These are phyloP conservation scores for Sphagnum magellanicum DNA, from an alignment of 228 moss, liverwort and hornwort species.

Conservation along the genomic window DNA sequence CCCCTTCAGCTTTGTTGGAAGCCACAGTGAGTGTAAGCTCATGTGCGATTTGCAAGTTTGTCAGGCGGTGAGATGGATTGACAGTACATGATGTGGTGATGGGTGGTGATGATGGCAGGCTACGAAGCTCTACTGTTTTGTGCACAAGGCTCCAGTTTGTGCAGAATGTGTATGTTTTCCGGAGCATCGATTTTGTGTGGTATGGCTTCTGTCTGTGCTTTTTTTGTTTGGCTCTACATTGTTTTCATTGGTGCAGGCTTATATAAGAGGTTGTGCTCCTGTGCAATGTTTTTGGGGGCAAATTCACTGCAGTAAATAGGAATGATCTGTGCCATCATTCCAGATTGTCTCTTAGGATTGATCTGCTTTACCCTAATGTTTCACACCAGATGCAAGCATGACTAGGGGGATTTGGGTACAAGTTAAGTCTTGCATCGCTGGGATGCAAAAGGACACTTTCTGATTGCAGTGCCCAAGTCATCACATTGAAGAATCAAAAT, in stretches of 20 bases:
- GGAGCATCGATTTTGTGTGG: constrained; percentile 92
- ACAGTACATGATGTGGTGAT: not conserved
- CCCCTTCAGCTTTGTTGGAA: too few species aligned
- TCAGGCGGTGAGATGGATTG: not conserved
- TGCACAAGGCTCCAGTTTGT: constrained; percentile 96
- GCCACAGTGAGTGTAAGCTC: not conserved
- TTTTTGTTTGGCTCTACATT: not conserved
- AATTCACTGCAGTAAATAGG: too few species aligned
- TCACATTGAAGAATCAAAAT: too few species aligned
- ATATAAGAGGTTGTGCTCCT: not conserved
- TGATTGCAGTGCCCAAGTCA: too few species aligned
- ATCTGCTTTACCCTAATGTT: too few species aligned
- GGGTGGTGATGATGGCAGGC: constrained; percentile 42
- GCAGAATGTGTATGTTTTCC: constrained; percentile 89
- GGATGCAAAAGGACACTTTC: too few species aligned
- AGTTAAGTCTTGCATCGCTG: too few species aligned
- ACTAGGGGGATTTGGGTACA: too few species aligned
- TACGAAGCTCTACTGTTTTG: constrained; percentile 97
- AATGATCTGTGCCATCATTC: too few species aligned
- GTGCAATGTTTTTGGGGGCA: too few species aligned
- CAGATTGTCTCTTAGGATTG: too few species aligned
- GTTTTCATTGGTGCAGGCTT: not conserved
- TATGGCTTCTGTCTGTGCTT: constrained; percentile 9
- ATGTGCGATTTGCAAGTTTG: not conserved
- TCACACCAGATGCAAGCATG: too few species aligned